Conservation (phyloP, 495 filamentous ascomycete genomes). For the Xylaria longipes region DNA sequence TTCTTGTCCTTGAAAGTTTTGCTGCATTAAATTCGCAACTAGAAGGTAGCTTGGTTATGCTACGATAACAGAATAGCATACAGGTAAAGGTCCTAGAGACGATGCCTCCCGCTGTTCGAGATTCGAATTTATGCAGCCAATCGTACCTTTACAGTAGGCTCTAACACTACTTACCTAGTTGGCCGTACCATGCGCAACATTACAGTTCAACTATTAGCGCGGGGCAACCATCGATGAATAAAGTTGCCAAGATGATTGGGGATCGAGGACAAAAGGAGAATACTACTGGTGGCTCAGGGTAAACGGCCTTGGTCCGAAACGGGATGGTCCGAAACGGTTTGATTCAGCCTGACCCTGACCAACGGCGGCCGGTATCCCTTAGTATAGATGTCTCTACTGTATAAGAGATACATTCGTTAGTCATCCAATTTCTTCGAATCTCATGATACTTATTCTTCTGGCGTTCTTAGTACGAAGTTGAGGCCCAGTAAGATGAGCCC, state of each 20-base stretch:
- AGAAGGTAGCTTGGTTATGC: background rate
- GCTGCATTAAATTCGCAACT: background rate
- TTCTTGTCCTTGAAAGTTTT: background rate
- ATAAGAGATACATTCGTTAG: background rate
- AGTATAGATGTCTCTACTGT: background rate
- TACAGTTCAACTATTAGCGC: background rate
- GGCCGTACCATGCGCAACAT: background rate
- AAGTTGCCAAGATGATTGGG: conserved; percentile 19
- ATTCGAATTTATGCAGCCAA: background rate
- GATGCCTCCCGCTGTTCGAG: background rate
- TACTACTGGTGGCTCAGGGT: background rate
- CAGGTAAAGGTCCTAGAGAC: background rate
- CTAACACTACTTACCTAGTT: too few species aligned
- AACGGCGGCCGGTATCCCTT: background rate
- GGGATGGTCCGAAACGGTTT: background rate
- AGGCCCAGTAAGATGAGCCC: too few species aligned
- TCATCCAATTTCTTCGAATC: too few species aligned
- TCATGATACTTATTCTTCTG: background rate
- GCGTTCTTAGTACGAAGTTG: too few species aligned
- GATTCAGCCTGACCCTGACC: background rate
- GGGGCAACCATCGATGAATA: conserved; percentile 13
- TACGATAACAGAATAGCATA: background rate
- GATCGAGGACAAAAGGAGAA: conserved; percentile 11
- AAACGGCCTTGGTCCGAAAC: background rate
- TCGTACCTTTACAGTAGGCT: background rate